phyloP scores from a whole-genome alignment of 1,284 basidiomycete genomes.

The Ganoderma lingzhi region DNA sequence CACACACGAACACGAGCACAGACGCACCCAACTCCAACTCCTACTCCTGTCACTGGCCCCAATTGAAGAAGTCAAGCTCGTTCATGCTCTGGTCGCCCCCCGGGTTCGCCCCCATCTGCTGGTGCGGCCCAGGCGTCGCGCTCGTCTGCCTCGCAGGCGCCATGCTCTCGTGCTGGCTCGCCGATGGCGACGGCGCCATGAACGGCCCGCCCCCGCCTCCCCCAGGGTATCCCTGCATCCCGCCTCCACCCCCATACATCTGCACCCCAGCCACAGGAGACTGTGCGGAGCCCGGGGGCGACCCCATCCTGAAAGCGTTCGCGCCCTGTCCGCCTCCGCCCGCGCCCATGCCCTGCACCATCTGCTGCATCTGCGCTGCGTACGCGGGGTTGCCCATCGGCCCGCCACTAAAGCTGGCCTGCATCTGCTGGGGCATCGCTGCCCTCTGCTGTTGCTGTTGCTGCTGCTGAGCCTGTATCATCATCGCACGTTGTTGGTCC shows the following conservation, averaged over 20 bases:
- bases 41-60: conserved; percentile 34
- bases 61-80: conserved; percentile 42
- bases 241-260: conserved; percentile 31
- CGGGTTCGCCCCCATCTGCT: conserved; percentile 38
- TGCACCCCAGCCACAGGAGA: conserved; percentile 33
- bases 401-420: conserved; percentile 27
- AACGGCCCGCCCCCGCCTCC: conserved; percentile 34
- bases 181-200: conserved; percentile 39
- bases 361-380: conserved; percentile 14
- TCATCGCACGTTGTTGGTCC: conserved; percentile 59
- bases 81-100: conserved; percentile 34
- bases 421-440: conserved; percentile 30
- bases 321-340: neutral
- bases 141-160: conserved; percentile 38
- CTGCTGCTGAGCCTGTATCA: conserved; percentile 47
- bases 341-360: conserved; percentile 7
- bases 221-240: conserved; percentile 28
- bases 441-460: conserved; percentile 19
- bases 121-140: conserved; percentile 40
- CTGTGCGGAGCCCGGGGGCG: conserved; percentile 44
- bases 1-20: neutral
- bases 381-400: conserved; percentile 19
- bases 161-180: conserved; percentile 37
- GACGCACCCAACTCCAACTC: neutral
- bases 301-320: conserved; percentile 43